Evolutionary conservation across 441 rosid species (phyloP), one percentile per base, ranked within the genome.

Genomic region (Lepidium campestre): DNA sequence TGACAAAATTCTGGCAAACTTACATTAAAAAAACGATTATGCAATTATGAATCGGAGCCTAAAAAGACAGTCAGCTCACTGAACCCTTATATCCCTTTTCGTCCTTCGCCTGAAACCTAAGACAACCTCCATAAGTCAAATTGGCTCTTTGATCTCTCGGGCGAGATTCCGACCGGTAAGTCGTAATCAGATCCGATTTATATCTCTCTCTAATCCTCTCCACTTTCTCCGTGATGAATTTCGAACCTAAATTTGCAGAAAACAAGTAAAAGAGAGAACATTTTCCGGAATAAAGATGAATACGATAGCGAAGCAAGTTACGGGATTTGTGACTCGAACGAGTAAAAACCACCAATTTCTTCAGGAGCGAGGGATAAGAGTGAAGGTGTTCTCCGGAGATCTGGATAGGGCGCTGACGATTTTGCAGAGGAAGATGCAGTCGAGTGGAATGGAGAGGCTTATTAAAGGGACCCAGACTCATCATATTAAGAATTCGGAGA

Each of bases 401-500:
- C 69, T 93, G 58, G 98, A 93, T 53, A 80, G 62, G 32, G 96
- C 96, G 22, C 78, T 93, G 60, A 18, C 69, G 31, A 3, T 73
- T 2, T 62, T 93, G 93, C 93, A 87, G 83, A 81, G 84, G 72
- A 77, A 77, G 83, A 93, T 93, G 97, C 80, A 72, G 19, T 75
- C 88, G 7, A 88, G 97, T 63, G 98, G 97, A 65, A 85, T 90
- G 47, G 98, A 93, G 65, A 73, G 98, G 74, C 69, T 90, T 60
- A 85, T 93, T 29, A 93, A 85, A 83, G 70, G 68, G 7, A 67
- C 77, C 41, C 89, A 82, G 81, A 78, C 75, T 14, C 84, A 70
- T 50, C 97, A 93, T 78, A 42, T 90, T 39, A 90, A 90, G 84
- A 90, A 90, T 70, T 89, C 95, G 9, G 96, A 93, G 91, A 90